Base-by-base conservation (phyloP, 2,329 filamentous ascomycete genomes). In the Botrytis porri region DNA sequence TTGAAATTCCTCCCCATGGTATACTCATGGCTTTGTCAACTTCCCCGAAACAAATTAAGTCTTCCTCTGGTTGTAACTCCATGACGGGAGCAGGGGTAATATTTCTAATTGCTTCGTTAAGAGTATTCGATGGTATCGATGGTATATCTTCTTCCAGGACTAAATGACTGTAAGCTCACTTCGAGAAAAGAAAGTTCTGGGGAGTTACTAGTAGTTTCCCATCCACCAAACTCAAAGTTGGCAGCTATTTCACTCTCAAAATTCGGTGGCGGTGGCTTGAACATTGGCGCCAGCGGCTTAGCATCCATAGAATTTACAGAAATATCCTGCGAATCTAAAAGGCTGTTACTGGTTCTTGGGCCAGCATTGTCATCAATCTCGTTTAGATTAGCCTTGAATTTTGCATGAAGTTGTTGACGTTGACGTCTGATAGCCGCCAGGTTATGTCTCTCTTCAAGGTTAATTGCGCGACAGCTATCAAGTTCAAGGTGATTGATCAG, bases 31-130 rank as follows among this genome's bases (percentile, higher is more conserved):
- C 69, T 45, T 71, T 71, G 14, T 18, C 48, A 10, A 72, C n/a
- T 22, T 73, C 65, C 20, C 62, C 67, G 37, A 75, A 72, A 37
- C n/a, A 63, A 41, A 75, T 75, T 45, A 75, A 61, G 18, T 76
- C 73, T 9, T 73, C 74, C 5, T 73, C 71, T 29, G 45, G 41
- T 70, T 73, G 73, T 35, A 65, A 32, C 16, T 69, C 18, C 37
- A 64, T 35, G 43, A 41, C 22, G 14, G 69, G 20, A 48, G 22
- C 35, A 54, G 69, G 25, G n/a, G 25, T 12, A 39, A 18, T 18
- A 8, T 54, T 54, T n/a, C 12, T 32, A 10, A 22, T 37, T 3
- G 54, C 22, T 16, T 35, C 22, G 22, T 39, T 51, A 14, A 41
- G 16, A 25, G 32, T n/a, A 25, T 39, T 54, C 8, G 16, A 41